Evolutionary conservation across 2,329 filamentous ascomycete species (phyloP).

Genomic region (Talaromyces rugulosus): DNA sequence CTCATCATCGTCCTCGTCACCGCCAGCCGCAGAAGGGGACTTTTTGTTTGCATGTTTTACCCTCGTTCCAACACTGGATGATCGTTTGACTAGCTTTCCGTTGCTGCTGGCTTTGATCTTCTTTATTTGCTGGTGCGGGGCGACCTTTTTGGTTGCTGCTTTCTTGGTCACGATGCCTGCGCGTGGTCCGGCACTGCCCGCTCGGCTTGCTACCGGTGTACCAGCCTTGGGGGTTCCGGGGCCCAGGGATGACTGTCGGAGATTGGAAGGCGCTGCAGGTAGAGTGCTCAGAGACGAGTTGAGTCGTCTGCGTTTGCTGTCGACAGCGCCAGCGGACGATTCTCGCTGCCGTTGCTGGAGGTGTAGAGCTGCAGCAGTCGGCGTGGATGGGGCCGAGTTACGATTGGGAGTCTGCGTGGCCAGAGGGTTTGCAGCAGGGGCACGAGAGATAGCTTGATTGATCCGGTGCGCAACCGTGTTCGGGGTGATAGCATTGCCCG

Average conservation of each 20-base stretch:
- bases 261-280: conserved; percentile 50
- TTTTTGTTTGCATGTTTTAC: conserved; percentile 37
- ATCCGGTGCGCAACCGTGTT: conserved; percentile 50
- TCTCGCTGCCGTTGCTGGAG: conserved; percentile 50
- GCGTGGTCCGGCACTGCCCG: conserved; percentile 56
- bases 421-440: conserved; percentile 34
- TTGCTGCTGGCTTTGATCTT: conserved; percentile 32
- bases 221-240: conserved; percentile 61
- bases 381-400: conserved; percentile 43
- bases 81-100: conserved; percentile 39
- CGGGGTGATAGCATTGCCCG: conserved; percentile 52
- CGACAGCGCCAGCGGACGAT: conserved; percentile 50
- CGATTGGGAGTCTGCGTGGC: conserved; percentile 36
- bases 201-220: conserved; percentile 50
- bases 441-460: conserved; percentile 33
- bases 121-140: conserved; percentile 50
- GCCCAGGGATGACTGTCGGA: conserved; percentile 59
- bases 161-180: conserved; percentile 39
- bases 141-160: conserved; percentile 50
- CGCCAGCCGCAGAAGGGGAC: conserved; percentile 36
- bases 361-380: conserved; percentile 34
- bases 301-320: conserved; percentile 57
- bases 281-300: conserved; percentile 51
- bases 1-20: conserved; percentile 49
- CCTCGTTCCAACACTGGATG: conserved; percentile 37